phyloP scores from a whole-genome alignment of 306 rosid genomes.

The Prunus padus region DNA sequence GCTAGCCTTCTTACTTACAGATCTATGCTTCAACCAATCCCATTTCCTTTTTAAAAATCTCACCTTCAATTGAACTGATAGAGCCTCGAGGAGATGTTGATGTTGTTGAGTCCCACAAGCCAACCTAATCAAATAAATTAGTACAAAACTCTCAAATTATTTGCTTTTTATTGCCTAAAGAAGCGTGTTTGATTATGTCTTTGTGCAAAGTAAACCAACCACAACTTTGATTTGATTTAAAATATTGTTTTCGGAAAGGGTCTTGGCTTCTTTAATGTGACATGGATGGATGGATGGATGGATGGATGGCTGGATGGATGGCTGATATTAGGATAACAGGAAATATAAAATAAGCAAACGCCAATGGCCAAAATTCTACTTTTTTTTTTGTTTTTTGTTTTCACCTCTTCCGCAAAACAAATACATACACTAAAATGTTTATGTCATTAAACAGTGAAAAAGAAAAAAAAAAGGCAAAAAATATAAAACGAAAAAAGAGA shows the following conservation, averaged over 20 bases:
- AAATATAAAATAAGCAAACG: background rate
- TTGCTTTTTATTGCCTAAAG: too few species aligned
- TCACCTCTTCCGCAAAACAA: background rate
- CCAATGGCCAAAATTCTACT: slow-evolving; percentile 10
- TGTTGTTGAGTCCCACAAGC: too few species aligned
- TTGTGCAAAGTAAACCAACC: background rate
- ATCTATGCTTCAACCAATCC: too few species aligned
- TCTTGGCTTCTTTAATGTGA: background rate
- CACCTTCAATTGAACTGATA: too few species aligned
- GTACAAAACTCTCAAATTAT: too few species aligned
- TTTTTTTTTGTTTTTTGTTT: background rate
- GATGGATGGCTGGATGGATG: background rate
- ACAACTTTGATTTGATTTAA: background rate
- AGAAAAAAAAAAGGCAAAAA: background rate
- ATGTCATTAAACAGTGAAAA: background rate
- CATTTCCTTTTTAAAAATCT: too few species aligned
- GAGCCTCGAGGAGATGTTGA: too few species aligned
- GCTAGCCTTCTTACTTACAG: too few species aligned
- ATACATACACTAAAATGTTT: background rate
- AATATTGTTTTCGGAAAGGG: too few species aligned
- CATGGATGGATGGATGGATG: background rate
- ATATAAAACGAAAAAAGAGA: background rate
- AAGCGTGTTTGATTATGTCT: background rate
- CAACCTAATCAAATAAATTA: too few species aligned
- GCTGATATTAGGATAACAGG: too few species aligned